phyloP scores from a whole-genome alignment of 495 filamentous ascomycete species.

The Baudoinia panamericana region DNA sequence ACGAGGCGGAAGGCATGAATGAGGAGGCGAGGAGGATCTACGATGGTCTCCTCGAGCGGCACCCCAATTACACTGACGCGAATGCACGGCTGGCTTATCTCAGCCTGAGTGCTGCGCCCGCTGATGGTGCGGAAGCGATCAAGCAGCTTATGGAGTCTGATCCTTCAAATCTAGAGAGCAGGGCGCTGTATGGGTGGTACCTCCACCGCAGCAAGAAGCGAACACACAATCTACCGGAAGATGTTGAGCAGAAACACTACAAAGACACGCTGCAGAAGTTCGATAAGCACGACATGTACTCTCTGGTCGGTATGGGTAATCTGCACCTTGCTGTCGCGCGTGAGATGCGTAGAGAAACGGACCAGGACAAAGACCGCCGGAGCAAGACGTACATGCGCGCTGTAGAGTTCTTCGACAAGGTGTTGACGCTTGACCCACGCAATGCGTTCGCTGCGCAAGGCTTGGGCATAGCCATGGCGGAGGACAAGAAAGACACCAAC shows the following conservation, averaged over 20 bases:
- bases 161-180: constrained; percentile 73
- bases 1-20: constrained; percentile 67
- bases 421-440: constrained; percentile 75
- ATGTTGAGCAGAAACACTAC: constrained; percentile 82
- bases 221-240: constrained; percentile 66
- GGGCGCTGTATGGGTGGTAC: constrained; percentile 89
- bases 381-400: constrained; percentile 74
- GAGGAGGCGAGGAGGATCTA: constrained; percentile 82
- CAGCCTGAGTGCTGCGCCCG: constrained; percentile 57
- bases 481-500: constrained; percentile 79
- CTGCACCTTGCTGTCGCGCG: constrained; percentile 71
- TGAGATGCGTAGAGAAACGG: constrained; percentile 85
- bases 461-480: constrained; percentile 80
- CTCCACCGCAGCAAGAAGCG: constrained; percentile 65
- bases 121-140: constrained; percentile 76
- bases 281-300: constrained; percentile 94
- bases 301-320: constrained; percentile 92
- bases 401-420: constrained; percentile 97
- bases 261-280: constrained; percentile 89
- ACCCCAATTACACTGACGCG: constrained; percentile 85
- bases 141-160: constrained; percentile 68
- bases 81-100: constrained; percentile 80
- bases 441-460: constrained; percentile 96
- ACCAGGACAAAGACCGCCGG: constrained; percentile 79
- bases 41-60: constrained; percentile 64